phyloP scores from a whole-genome alignment of 441 rosid species.

The Croton laevigatus region DNA sequence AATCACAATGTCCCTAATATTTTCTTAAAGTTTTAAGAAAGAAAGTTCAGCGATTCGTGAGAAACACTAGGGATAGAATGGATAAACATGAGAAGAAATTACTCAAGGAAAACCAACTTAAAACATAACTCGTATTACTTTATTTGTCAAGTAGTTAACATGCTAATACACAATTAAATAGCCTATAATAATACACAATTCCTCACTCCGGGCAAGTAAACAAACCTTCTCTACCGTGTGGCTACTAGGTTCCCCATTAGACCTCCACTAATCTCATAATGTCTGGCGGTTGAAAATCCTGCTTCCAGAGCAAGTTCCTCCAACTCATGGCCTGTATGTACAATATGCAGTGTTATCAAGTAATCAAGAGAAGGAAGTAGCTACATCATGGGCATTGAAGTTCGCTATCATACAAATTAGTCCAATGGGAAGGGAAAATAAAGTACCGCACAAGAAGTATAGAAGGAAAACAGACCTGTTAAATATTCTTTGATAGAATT shows the following conservation, averaged over 20 bases:
- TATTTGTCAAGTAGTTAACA: not conserved
- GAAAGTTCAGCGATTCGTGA: no score
- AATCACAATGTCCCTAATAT: not conserved
- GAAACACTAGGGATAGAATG: not conserved
- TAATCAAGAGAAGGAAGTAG: not conserved
- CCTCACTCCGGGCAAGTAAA: not conserved
- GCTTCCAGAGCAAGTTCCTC: conserved; percentile 70
- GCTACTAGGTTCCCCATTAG: conserved; percentile 87
- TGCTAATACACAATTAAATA: not conserved
- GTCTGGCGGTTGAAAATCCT: conserved; percentile 64
- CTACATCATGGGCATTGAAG: not conserved
- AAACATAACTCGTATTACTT: not conserved
- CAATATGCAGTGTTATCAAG: not conserved
- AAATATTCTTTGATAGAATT: conserved; percentile 61
- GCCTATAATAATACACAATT: not conserved
- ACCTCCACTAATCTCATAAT: conserved; percentile 74
- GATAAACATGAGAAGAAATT: not conserved
- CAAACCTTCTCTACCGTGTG: conserved; percentile 26
- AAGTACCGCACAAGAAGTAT: conserved; percentile 3
- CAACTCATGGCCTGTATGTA: conserved; percentile 59
- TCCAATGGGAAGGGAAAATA: not conserved
- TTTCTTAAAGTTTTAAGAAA: not conserved
- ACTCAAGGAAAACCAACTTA: not conserved
- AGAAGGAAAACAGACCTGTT: conserved; percentile 47
- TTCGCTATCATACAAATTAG: not conserved